Evolutionary conservation across 2,329 filamentous ascomycete genomes (phyloP), one percentile per base, ranked within the genome.

Genomic region (Knufia petricola): DNA sequence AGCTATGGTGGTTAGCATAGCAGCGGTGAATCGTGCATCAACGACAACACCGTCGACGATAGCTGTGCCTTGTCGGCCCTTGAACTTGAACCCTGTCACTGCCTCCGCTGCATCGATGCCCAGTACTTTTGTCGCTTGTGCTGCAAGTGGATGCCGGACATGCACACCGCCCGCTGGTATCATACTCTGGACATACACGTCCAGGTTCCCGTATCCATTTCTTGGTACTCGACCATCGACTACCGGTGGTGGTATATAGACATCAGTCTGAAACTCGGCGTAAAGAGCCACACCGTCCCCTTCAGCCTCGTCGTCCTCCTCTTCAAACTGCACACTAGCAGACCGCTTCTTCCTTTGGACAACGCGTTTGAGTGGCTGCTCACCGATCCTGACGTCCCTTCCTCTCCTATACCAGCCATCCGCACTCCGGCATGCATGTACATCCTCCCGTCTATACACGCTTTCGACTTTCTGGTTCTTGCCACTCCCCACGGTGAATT

Each of bases 341-440:
- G 24, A 39, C 55, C 62, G 59, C 64, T 61, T 54, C 64, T 56
- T 69, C 64, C 58, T 76, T 2, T 61, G 74, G 0, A 74, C 70
- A 1, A 87, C 68, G 61, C 83, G 82, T 62, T 95, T 96, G 12
- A 85, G 74, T 0, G 92, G 87, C 49, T 92, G 83, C 63, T 95
- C 86, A 12, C 84, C 80, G 0, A 78, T 68, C 56, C 80, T 86
- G 6, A 98, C 79, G 54, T 88, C 82, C 21, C 87, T 76, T 0
- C 92, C 92, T 51, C 90, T 68, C 1, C 89, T 81, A 64, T 92
- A 95, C 94, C 92, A 98, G 54, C 85, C 87, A 56, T 94, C 87
- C 2, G 80, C 81, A 53, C 81, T 94, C 53, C 82, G 78, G 1
- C 87, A 87, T 3, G 80, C 60, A 46, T 86, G 81, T 0, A 98